Evolutionary conservation across 768 basidiomycete genomes (phyloP).

Genomic region (Hygrophorus russula): DNA sequence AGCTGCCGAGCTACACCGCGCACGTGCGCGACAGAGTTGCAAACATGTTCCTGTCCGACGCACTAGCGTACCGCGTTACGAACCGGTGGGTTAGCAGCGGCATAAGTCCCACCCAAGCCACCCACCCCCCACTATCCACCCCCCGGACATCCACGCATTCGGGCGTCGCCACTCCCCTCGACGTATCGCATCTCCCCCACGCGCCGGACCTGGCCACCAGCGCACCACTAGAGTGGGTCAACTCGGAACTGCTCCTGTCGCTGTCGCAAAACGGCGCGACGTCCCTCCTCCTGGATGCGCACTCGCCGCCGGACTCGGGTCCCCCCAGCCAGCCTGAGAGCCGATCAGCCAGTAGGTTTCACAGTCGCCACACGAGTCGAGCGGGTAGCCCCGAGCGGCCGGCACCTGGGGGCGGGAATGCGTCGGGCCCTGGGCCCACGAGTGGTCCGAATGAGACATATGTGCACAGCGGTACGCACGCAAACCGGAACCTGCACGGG

Average conservation of each 20-base stretch:
- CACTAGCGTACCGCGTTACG: conserved; percentile 47
- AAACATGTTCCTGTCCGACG: conserved; percentile 59
- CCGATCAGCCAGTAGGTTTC: conserved; percentile 10
- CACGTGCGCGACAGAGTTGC: conserved; percentile 88
- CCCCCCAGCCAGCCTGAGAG: conserved; percentile 12
- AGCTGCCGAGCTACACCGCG: conserved; percentile 81
- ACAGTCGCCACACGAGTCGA: conserved; percentile 15
- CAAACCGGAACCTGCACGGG: conserved; percentile 39
- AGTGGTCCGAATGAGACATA: conserved; percentile 32
- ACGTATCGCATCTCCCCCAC: conserved; percentile 27
- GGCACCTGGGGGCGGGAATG: no score
- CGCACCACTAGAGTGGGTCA: conserved; percentile 65
- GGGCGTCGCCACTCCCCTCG: conserved; percentile 25
- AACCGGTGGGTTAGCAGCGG: conserved; percentile 49
- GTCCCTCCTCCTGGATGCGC: conserved; percentile 18
- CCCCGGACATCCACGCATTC: conserved; percentile 17
- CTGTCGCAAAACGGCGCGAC: conserved; percentile 26
- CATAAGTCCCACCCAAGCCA: conserved; percentile 20
- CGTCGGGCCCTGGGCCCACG: conserved; percentile 8
- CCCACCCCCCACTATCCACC: conserved; percentile 5
- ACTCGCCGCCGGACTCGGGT: conserved; percentile 8
- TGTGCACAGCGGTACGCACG: conserved; percentile 36
- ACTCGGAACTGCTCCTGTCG: conserved; percentile 72
- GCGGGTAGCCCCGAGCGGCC: conserved; percentile 48
- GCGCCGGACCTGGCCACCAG: conserved; percentile 30